A percentile compares a stretch with the other conserved stretches of the same genome.
Evolutionary conservation across 306 rosid species (phyloP).

Genomic region (Casuarina equisetifolia): DNA sequence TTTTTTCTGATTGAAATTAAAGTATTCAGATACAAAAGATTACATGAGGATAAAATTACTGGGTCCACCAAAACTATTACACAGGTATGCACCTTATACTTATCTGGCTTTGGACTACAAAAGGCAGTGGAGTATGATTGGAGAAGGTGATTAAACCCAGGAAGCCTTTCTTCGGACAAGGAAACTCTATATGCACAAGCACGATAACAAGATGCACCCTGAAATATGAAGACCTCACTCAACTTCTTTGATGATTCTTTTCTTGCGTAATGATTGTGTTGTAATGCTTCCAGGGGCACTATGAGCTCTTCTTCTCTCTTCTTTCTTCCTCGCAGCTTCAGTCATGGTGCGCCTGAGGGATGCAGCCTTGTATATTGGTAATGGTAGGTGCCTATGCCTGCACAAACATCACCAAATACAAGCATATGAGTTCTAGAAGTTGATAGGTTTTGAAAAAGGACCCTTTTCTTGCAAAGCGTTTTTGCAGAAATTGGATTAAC

Average conservation of each 20-base stretch:
- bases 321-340: constrained; percentile 62
- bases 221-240: constrained; percentile 37
- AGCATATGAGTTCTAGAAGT: background rate
- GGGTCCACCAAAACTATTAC: background rate
- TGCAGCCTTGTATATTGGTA: constrained; percentile 69
- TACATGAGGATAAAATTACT: background rate
- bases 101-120: background rate
- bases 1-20: background rate
- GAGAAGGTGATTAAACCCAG: background rate
- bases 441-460: no score
- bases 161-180: background rate
- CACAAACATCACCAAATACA: constrained; percentile 18
- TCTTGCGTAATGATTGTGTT: constrained; percentile 51
- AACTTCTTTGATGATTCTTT: constrained; percentile 66
- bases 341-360: constrained; percentile 49
- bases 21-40: background rate
- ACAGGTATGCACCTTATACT: background rate
- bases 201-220: constrained; percentile 1
- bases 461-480: background rate
- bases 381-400: constrained; percentile 82
- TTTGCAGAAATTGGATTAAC: background rate
- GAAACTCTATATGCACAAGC: background rate
- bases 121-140: background rate
- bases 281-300: constrained; percentile 76
- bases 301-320: constrained; percentile 78